Base-by-base conservation (phyloP, 108 stramenopile genomes). In the Aurantiochytrium sp. region DNA sequence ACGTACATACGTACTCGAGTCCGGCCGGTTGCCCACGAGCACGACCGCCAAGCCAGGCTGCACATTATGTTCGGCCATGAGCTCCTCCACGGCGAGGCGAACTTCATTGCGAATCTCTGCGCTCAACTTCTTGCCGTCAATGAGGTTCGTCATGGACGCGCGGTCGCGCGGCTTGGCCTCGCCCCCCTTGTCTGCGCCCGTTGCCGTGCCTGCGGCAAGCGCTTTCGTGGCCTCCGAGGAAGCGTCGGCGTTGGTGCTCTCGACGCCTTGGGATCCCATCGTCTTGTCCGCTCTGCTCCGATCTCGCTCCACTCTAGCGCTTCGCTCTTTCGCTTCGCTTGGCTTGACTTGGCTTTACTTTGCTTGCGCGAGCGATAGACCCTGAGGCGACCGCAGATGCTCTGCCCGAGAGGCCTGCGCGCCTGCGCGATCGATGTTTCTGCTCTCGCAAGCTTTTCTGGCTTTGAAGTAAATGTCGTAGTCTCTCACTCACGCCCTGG, bases 1-100 rank as follows among this genome's bases (percentile, higher is more conserved):
- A 8, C 97, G 95, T 51, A 98, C 99, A 88, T 99, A 99, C 47
- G 98, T 97, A 71, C 96, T 96, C 10, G 97, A 97, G 90, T 99
- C 99, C 12, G 93, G 94, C 43, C 99, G 96, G 47, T 91, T 92
- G 44, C 94, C 95, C 4, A 99, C 97, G 87, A 98, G 49, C 6
- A 83, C 76, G 51, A 83, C 76, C 6, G 76, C 76, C n/a, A 83
- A 45, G 16, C 76, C 76, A 6, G 76, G 76, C 51, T 47, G 45
- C 49, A 83, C 45, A 12, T 23, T 16, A 35, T 83, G 76, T 35
- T 8, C 25, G 23, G 45, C 76, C 45, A 83, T 53, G 49, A 83
- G 45, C 51, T 83, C 76, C 51, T 83, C 49, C 18, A 83, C 76
- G 76, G 49, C 45, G 49, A 83, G n/a, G 19, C 76, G 76, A 12